These are phyloP conservation scores for Lentinula edodes DNA, from an alignment of 768 basidiomycete species.

Conservation along the genomic window DNA sequence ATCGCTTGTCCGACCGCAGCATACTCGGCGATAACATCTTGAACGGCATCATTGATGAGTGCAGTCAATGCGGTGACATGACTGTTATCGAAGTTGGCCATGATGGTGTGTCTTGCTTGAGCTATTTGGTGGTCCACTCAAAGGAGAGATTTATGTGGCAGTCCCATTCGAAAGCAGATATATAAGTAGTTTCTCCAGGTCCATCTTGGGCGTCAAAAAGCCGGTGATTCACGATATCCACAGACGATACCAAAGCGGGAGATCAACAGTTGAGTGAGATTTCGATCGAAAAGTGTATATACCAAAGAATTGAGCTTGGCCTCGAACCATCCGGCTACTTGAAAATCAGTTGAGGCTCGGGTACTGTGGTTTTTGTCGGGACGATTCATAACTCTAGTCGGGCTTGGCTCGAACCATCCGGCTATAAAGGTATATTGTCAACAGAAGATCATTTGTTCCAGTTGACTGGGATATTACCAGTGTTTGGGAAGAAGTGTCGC, in stretches of 20 bases:
- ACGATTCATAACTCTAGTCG: not conserved
- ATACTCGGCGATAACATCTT: conserved; percentile 26
- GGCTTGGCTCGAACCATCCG: not conserved
- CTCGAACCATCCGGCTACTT: not conserved
- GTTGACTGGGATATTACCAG: not conserved
- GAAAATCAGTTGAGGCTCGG: not conserved
- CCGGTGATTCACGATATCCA: not conserved
- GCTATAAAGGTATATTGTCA: not conserved
- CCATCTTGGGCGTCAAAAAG: not conserved
- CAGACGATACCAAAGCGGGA: not conserved
- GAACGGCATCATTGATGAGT: conserved; percentile 24
- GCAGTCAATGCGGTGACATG: conserved; percentile 19
- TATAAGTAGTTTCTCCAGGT: not conserved
- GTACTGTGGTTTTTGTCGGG: not conserved
- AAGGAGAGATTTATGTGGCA: not conserved
- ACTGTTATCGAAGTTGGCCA: conserved; percentile 1
- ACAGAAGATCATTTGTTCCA: not conserved
- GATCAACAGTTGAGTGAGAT: not conserved
- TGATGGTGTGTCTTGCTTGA: not conserved
- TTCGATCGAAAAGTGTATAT: not conserved
- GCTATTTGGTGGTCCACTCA: not conserved
- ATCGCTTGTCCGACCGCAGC: conserved; percentile 17
- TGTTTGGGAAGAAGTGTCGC: not conserved
- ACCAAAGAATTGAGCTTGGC: not conserved
- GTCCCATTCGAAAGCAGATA: not conserved